These are phyloP conservation scores for Talaromyces borbonicus DNA, from an alignment of 495 filamentous ascomycete species.

Conservation along the genomic window DNA sequence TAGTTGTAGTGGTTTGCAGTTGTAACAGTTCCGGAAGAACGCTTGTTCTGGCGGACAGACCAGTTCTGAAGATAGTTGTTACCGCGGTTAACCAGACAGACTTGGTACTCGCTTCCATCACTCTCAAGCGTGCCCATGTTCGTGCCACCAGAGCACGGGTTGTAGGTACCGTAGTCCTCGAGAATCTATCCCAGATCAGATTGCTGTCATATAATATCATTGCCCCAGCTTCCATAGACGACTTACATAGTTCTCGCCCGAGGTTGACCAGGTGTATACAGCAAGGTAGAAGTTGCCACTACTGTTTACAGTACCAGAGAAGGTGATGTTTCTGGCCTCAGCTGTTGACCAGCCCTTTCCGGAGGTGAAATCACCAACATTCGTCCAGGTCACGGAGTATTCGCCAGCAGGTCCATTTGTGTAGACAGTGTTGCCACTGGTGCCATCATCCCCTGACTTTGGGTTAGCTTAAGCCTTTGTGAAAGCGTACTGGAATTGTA, in stretches of 20 bases:
- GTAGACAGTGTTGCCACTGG: constrained; percentile 38
- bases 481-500: constrained; percentile 23
- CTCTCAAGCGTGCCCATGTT: constrained; percentile 44
- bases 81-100: constrained; percentile 47
- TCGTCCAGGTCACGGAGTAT: constrained; percentile 47
- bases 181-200: constrained; percentile 24
- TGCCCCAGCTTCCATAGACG: not conserved
- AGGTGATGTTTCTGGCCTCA: constrained; percentile 38
- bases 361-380: constrained; percentile 49
- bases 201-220: not conserved
- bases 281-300: constrained; percentile 52
- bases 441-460: not conserved
- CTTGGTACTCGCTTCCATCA: constrained; percentile 56
- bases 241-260: constrained; percentile 48
- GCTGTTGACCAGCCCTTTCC: constrained; percentile 46
- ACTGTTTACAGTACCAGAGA: constrained; percentile 42
- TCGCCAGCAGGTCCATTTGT: constrained; percentile 41
- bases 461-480: not conserved
- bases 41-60: constrained; percentile 46
- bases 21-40: constrained; percentile 43
- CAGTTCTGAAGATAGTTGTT: constrained; percentile 58
- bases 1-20: constrained; percentile 53
- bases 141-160: constrained; percentile 32
- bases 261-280: constrained; percentile 53
- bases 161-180: constrained; percentile 43